Evolutionary conservation across 345 rosid species (phyloP).

Genomic region (Excoecaria agallocha): DNA sequence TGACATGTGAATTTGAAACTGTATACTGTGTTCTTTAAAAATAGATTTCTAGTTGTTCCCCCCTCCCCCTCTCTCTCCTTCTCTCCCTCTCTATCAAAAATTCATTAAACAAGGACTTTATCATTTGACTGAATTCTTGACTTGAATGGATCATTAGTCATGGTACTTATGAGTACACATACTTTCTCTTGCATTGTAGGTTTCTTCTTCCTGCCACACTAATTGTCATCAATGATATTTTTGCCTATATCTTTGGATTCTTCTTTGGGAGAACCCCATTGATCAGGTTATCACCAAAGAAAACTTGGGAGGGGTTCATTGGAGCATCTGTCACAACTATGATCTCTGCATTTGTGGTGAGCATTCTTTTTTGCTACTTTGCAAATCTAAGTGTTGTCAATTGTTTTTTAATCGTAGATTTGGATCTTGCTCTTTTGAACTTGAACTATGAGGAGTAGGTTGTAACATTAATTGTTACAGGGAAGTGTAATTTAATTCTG

Average conservation of each 20-base stretch:
- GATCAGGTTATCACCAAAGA: slow-evolving; percentile 95
- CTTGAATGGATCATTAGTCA: not conserved
- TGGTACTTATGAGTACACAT: not conserved
- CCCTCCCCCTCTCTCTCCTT: no score
- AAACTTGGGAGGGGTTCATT: slow-evolving; percentile 98
- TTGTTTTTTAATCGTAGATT: not conserved
- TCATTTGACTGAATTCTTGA: not conserved
- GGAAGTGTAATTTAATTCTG: not conserved
- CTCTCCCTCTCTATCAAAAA: no score
- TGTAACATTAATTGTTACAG: not conserved
- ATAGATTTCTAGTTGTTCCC: not conserved
- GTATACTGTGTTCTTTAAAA: not conserved
- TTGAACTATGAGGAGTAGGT: not conserved
- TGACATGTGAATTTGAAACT: not conserved
- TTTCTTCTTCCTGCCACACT: slow-evolving; percentile 98
- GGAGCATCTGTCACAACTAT: slow-evolving; percentile 92
- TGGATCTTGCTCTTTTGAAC: not conserved
- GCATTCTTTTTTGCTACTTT: slow-evolving; percentile 16
- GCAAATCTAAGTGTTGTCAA: not conserved
- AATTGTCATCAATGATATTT: slow-evolving; percentile 86
- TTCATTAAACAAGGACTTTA: no score
- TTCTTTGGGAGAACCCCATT: slow-evolving; percentile 95
- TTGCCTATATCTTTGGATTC: slow-evolving; percentile 87
- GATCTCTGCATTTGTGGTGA: slow-evolving; percentile 84
- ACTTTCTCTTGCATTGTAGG: slow-evolving; percentile 42